These are phyloP conservation scores for Pseudoscleropodium purum DNA, from an alignment of 225 moss, liverwort and hornwort species.

Conservation along the genomic window DNA sequence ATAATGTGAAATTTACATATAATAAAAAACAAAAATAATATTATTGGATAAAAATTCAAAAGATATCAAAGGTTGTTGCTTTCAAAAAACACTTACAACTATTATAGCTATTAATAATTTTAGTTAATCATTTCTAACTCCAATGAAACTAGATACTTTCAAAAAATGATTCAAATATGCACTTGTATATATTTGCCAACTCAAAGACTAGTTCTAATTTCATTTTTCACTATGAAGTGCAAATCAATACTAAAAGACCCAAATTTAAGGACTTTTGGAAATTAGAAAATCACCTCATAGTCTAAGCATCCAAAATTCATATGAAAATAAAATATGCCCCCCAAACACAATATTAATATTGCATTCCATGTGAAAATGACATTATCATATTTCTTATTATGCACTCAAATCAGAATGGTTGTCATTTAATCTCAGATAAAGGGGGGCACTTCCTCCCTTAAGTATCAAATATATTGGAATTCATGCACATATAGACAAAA, in stretches of 20 bases:
- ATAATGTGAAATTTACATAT: background rate
- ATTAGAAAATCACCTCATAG: background rate
- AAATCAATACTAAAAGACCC: rapidly evolving
- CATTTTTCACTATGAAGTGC: rapidly evolving
- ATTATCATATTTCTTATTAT: background rate
- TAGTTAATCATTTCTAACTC: background rate
- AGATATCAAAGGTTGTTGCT: background rate
- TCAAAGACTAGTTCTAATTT: background rate
- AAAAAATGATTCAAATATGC: background rate
- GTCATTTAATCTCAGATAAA: background rate
- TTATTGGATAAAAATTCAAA: background rate
- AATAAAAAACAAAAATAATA: background rate
- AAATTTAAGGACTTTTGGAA: rapidly evolving
- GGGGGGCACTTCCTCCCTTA: rapidly evolving
- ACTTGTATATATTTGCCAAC: background rate
- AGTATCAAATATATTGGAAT: background rate
- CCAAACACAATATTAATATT: background rate
- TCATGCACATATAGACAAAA: background rate
- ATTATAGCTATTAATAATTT: background rate
- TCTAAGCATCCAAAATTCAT: background rate
- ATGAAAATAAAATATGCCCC: background rate
- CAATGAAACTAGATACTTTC: background rate
- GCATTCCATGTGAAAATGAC: background rate
- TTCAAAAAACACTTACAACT: background rate
- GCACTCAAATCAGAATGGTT: background rate